phyloP scores from a whole-genome alignment of 1,139 yeast species.

The Dujonia santamariae region DNA sequence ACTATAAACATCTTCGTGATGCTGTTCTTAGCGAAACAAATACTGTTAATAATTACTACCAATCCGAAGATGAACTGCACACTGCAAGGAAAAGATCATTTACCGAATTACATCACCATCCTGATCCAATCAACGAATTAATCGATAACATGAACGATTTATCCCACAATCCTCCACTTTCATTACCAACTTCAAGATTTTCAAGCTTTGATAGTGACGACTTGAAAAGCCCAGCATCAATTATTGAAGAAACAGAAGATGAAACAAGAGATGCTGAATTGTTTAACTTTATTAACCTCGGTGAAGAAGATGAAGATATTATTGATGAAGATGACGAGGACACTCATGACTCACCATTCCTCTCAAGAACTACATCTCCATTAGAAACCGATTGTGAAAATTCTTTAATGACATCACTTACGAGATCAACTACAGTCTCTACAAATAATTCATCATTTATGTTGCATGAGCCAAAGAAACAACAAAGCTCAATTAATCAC shows the following conservation, averaged over 20 bases:
- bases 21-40: conserved; percentile 18
- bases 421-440: conserved; percentile 45
- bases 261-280: conserved; percentile 4
- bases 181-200: not conserved
- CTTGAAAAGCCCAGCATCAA: conserved; percentile 5
- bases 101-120: conserved; percentile 20
- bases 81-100: conserved; percentile 27
- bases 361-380: conserved; percentile 42
- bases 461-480: conserved; percentile 1
- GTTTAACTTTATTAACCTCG: conserved; percentile 5
- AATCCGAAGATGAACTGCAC: not conserved
- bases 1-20: conserved; percentile 37
- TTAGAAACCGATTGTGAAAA: conserved; percentile 33
- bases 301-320: conserved; percentile 16
- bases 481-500: not conserved
- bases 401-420: conserved; percentile 38
- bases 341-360: conserved; percentile 27
- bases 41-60: conserved; percentile 4
- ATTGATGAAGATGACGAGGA: conserved; percentile 20
- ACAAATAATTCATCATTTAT: conserved; percentile 20
- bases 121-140: conserved; percentile 22
- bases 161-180: conserved; percentile 16
- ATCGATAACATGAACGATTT: conserved; percentile 27
- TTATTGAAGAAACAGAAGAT: conserved; percentile 2
- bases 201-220: not conserved